Evolutionary conservation across 73 alveolate species (phyloP), one percentile per base, ranked within the genome.

Genomic region (Paramecium caudatum): DNA sequence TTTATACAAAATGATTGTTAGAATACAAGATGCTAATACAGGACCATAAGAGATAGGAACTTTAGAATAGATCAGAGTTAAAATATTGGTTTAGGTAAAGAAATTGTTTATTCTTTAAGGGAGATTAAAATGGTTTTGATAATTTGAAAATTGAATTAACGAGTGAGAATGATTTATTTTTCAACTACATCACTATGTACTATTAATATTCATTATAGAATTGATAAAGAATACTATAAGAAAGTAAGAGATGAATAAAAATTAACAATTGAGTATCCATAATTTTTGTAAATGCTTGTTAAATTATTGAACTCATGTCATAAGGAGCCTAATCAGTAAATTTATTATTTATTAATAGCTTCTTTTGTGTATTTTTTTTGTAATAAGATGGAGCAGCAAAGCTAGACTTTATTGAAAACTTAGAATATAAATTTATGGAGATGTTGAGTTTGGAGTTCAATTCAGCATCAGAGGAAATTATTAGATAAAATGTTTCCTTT

Each of bases 391-490:
- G 93, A 21, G 12, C 39, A 19, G 93, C 88, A 23, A 86, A 62
- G 25, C 19, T 86, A 23, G 85, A 86, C 37, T 65, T 86, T 21
- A 86, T 86, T 15, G 93, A 86, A 63, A 86, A 86, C 43, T 62
- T 86, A 78, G 93, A 86, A 86, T 86, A 86, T 63, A 86, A 86
- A 61, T 86, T 86, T 45, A 21, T 86, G 27, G 93, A 86, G 23
- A 86, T 86, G 70, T 50, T 86, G 36, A 7, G 78, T 27, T 45
- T 86, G 3, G 90, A 86, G 27, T 86, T 86, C 39, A 49, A 46
- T 25, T 19, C 65, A 23, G 69, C 90, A 30, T 27, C 83, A 5
- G 93, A 86, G 30, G 93, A 86, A 4, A 12, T 46, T 41, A 48
- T 86, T 17, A 63, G 84, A 63, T 23, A 61, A 46, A 86, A 86